Evolutionary conservation across 139 green algal species (phyloP), one percentile per base, ranked within the genome.

Genomic region (Volvox reticuliferus): DNA sequence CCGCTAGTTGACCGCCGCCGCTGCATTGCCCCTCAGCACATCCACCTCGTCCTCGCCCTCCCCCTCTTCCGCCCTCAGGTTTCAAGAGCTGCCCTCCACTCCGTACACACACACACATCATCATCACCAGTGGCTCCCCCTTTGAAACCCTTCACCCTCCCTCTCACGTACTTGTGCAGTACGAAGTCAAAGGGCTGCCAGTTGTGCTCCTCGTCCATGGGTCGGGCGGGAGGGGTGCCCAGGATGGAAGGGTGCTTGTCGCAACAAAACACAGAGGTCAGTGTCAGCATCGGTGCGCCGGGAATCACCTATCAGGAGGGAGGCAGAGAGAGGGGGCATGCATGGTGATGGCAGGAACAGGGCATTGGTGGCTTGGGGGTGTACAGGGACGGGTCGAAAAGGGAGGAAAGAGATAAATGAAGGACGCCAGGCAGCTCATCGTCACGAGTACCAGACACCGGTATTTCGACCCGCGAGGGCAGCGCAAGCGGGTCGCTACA

Each of bases 151-250:
- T 69, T 19, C 65, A 5, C 65, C 75, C 75, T 18, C 30, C 75
- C 75, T 1, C 75, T 30, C 75, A 24, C 89, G 30, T 55, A 93
- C 86, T 89, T 91, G 80, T 90, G 85, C 84, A 94, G 84, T 21
- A 94, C 76, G 71, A 92, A 92, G 92, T 95, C 93, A 44, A 94
- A 93, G 17, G 92, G 92, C 65, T 87, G 36, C 92, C 91, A 93
- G 79, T 92, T 76, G 91, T 92, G 82, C n/a, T 12, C 50, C 32
- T 94, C 91, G 35, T 94, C 86, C 88, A 92, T 89, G 83, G 87
- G 91, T 26, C 65, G 22, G 22, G 16, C 26, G 16, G 81, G 91
- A 14, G 87, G 91, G 9, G 16, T 21, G 76, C 87, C 91, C 67
- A 89, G 67, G 50, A 73, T 62, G 68, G 69, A 82, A 12, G 87